A percentile compares a stretch with the other conserved stretches of the same genome.
These are phyloP conservation scores for Cenchrus americanus DNA, from an alignment of 176 grass and related monocot species.

Conservation along the genomic window DNA sequence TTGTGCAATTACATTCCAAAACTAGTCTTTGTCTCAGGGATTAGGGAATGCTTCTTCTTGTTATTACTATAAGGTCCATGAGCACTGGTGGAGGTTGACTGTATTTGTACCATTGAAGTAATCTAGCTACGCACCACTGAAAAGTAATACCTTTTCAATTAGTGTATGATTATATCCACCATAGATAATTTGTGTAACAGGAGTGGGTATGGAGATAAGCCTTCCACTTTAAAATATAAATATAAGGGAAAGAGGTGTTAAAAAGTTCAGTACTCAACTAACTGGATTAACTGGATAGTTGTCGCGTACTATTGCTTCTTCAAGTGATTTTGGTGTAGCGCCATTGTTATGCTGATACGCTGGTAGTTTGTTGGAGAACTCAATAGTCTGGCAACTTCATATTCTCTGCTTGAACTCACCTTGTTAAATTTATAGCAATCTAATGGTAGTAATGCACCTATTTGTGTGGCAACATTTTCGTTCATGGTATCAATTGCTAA, in stretches of 20 bases:
- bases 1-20: not conserved
- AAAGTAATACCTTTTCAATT: not conserved
- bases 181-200: not conserved
- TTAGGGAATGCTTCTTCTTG: not conserved
- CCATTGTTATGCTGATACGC: not conserved
- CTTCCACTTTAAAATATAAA: not conserved
- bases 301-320: not conserved
- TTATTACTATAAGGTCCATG: not conserved
- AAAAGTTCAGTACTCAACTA: not conserved
- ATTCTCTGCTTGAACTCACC: not conserved
- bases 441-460: not conserved
- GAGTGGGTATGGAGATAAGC: not conserved
- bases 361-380: conserved; percentile 3
- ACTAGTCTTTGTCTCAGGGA: not conserved
- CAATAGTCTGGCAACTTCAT: not conserved
- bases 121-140: not conserved
- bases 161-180: not conserved
- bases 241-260: not conserved
- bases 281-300: not conserved
- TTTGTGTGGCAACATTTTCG: not conserved
- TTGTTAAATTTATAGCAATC: conserved; percentile 10
- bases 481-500: conserved; percentile 6
- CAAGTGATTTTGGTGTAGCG: not conserved
- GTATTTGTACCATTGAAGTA: not conserved
- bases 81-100: not conserved